Conservation (phyloP, 345 rosid genomes). For the Eucalyptus cladocalyx region DNA sequence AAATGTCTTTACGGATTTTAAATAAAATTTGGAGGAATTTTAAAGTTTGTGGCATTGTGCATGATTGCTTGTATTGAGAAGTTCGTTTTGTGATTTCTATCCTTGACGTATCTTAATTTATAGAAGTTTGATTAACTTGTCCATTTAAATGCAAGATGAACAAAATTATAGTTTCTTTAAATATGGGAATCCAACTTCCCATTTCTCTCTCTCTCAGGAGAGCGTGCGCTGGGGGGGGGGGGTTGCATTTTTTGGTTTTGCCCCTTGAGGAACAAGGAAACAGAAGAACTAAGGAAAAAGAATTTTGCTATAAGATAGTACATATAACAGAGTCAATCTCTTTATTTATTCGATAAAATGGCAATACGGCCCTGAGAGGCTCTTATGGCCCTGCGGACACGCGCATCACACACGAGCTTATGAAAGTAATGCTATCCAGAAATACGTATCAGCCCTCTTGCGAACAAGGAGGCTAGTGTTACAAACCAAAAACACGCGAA, state of each 20-base stretch:
- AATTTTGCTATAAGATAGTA: not conserved
- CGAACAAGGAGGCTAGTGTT: not conserved
- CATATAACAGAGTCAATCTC: not conserved
- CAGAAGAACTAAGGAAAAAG: not conserved
- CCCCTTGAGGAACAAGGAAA: not conserved
- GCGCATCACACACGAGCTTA: not conserved
- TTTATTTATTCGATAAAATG: not conserved
- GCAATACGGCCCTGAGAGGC: not conserved
- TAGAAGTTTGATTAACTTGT: not conserved
- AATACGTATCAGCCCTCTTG: not conserved
- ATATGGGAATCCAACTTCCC: not conserved
- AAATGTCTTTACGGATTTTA: not conserved
- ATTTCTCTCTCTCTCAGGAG: not conserved
- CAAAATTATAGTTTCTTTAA: not conserved
- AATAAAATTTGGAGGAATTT: not conserved
- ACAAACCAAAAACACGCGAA: not conserved
- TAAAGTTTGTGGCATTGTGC: not conserved
- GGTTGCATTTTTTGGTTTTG: not conserved
- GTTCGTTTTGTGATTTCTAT: not conserved
- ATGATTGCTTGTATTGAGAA: not conserved
- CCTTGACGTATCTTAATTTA: not conserved
- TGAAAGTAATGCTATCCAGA: not conserved
- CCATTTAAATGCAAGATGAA: not conserved
- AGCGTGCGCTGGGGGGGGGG: not conserved
- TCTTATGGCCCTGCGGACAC: not conserved